Evolutionary conservation across 1,139 yeast genomes (phyloP).

Genomic region (Spencermartinsiella ligniputridi): DNA sequence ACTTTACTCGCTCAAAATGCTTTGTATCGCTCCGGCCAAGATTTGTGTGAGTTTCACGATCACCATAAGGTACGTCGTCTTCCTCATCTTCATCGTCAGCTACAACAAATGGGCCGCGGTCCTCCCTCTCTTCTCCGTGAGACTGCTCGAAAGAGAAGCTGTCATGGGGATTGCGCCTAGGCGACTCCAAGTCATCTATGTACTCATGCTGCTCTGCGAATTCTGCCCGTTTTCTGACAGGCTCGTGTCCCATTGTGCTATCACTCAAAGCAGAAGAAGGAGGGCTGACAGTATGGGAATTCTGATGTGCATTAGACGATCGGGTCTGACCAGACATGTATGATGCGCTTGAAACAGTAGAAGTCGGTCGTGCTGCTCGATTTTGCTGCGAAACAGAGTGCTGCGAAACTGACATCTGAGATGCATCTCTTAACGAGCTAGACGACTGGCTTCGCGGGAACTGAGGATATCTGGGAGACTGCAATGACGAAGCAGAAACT

Average conservation of each 20-base stretch:
- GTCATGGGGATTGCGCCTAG: not conserved
- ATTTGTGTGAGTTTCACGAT: constrained; percentile 1
- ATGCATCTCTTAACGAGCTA: not conserved
- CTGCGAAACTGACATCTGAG: not conserved
- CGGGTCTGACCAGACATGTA: not conserved
- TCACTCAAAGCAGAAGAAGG: not conserved
- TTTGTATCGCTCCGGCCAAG: constrained; percentile 20
- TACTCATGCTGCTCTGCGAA: not conserved
- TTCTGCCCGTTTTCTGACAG: too few relatives aligned
- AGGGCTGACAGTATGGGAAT: not conserved
- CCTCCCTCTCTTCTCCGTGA: not conserved
- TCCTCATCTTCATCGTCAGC: too few relatives aligned
- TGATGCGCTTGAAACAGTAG: not conserved
- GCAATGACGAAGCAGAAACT: constrained; percentile 4
- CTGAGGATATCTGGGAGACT: constrained; percentile 2
- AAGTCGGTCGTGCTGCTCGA: not conserved
- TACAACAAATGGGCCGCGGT: too few relatives aligned
- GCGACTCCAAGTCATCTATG: not conserved
- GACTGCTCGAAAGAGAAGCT: not conserved
- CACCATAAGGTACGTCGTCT: not conserved
- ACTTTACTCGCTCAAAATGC: constrained; percentile 30
- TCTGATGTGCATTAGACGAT: not conserved
- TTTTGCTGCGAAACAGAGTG: not conserved
- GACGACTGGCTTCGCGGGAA: not conserved
- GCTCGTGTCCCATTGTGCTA: not conserved